Conservation (phyloP, 106 monocot species). For the Acanthochlamys bracteata region DNA sequence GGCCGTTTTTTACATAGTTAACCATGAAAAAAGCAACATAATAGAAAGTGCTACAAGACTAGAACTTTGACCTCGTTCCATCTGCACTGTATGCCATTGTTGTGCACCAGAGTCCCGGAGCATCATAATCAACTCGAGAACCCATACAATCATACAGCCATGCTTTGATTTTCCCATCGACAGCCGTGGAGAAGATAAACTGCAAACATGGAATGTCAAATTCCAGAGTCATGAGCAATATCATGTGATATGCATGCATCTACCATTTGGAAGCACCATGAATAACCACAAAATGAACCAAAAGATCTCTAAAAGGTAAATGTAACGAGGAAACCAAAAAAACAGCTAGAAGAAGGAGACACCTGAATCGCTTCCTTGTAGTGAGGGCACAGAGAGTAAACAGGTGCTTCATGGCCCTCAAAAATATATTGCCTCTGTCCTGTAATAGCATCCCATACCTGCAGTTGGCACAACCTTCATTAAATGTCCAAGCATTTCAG, state of each 20-base stretch:
- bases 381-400: conserved; percentile 47
- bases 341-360: neutral
- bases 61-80: conserved; percentile 4
- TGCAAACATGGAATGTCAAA: neutral
- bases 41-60: neutral
- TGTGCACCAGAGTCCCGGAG: conserved; percentile 16
- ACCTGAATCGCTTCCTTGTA: conserved; percentile 24
- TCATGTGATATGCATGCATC: neutral
- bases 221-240: neutral
- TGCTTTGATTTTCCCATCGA: conserved; percentile 21
- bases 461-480: neutral
- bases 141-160: conserved; percentile 18
- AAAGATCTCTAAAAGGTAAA: neutral
- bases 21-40: neutral
- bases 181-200: conserved; percentile 34
- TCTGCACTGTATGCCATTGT: conserved; percentile 16
- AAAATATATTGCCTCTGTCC: conserved; percentile 19
- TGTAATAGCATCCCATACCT: conserved; percentile 19
- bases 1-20: neutral
- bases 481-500: too few species aligned
- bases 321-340: neutral
- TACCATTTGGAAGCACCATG: neutral
- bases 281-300: neutral
- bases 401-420: conserved; percentile 43
- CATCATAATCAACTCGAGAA: conserved; percentile 23